Evolutionary conservation across 345 rosid genomes (phyloP), one percentile per base, ranked within the genome.

Genomic region (Nasturtium officinale): DNA sequence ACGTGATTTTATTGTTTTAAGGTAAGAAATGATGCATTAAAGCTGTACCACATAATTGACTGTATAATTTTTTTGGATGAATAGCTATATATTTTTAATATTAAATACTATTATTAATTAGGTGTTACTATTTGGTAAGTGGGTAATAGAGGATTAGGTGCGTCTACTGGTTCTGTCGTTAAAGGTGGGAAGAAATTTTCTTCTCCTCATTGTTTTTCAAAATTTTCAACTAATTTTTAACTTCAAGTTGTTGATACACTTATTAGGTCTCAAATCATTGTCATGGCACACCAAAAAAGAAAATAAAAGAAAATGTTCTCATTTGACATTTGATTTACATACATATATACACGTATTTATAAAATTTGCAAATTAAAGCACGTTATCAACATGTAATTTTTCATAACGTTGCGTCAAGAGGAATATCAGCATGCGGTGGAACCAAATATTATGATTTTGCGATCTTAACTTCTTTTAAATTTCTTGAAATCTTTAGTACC

Each of bases 121-220:
- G 76, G 72, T 77, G 67, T 63, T 56, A 38, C 33, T 60, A 16
- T 70, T 56, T 37, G 61, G 46, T 77, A 28, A 67, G 74, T 66
- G 60, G 81, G 60, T 50, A 56, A 68, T 55, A 73, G 42, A 68
- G 47, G 66, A 66, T 78, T 78, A 72, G 81, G 74, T 78, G 77
- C 60, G 73, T 58, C 78, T 78, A 73, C 78, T 74, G 46, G 78
- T 66, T 74, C 47, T 45, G 17, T 77, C 72, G 67, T 77, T 71
- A 70, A 65, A 47, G 61, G 61, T 77, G 5, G 18, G 67, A 65
- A 48, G 72, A 71, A 40, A 50, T 47, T 70, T 77, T 70, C 12
- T 71, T 62, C 48, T 46, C 21, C 35, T 69, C 38, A 40, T 38
- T 20, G 1, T 30, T 54, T 46, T 63, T 61, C 45, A 5, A 21